A percentile compares a stretch with the other conserved stretches of the same genome.
Conservation (phyloP, 139 green algal species). For the Haematococcus sp. region DNA sequence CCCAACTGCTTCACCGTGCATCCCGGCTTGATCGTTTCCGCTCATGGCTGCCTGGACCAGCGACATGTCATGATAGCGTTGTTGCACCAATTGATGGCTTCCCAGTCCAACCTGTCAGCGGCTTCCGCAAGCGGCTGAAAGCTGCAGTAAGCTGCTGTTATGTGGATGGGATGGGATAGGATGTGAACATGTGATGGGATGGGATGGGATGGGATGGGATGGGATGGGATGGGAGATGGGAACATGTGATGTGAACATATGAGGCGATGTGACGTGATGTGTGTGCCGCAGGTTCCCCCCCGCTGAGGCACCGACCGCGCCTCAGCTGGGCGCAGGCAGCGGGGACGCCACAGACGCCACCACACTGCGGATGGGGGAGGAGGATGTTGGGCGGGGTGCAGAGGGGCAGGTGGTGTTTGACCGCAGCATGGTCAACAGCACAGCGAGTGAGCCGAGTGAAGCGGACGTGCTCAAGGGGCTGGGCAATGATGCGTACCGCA, state of each 20-base stretch:
- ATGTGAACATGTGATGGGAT: too few relatives aligned
- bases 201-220: too few relatives aligned
- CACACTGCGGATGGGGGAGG: background rate
- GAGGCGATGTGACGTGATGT: background rate
- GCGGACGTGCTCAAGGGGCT: conserved; percentile 18
- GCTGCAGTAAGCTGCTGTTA: too few relatives aligned
- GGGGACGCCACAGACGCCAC: background rate
- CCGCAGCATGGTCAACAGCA: conserved; percentile 9
- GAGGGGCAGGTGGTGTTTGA: conserved; percentile 15
- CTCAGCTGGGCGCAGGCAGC: background rate
- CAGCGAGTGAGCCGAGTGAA: conserved; percentile 16
- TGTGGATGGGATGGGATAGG: too few relatives aligned
- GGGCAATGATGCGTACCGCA: conserved; percentile 29
- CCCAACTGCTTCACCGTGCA: too few relatives aligned
- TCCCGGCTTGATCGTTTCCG: too few relatives aligned
- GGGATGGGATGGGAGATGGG: too few relatives aligned
- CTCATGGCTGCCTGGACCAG: too few relatives aligned
- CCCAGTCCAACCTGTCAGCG: too few relatives aligned
- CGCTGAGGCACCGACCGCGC: background rate
- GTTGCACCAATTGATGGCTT: too few relatives aligned
- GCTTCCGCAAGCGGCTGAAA: too few relatives aligned
- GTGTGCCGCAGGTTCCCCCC: background rate
- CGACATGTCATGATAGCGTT: too few relatives aligned
- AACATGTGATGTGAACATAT: background rate
- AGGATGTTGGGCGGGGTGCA: background rate